phyloP scores from a whole-genome alignment of 2,329 filamentous ascomycete species.

The Alternaria dauci region DNA sequence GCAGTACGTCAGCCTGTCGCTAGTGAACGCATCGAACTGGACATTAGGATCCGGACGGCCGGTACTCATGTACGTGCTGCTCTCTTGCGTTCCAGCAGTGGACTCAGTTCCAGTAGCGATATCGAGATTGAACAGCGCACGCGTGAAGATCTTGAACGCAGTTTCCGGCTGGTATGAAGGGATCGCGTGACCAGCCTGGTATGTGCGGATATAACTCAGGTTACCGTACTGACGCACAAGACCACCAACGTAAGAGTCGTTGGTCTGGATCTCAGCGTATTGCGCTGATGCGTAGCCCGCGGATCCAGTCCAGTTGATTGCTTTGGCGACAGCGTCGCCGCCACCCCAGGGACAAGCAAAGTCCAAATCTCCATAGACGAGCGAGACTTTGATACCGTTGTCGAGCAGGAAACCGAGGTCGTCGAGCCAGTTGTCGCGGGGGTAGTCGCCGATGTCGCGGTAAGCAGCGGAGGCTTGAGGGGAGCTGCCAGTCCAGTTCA shows the following conservation, averaged over 20 bases:
- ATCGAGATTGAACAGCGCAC: conserved; percentile 55
- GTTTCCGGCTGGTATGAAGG: conserved; percentile 57
- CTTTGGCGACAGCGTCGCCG: conserved; percentile 50
- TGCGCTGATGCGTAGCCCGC: conserved; percentile 36
- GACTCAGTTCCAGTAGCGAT: conserved; percentile 55
- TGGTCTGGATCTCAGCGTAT: conserved; percentile 48
- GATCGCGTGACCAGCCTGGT: conserved; percentile 53
- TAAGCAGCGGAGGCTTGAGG: conserved; percentile 31
- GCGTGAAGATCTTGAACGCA: conserved; percentile 60
- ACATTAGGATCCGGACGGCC: conserved; percentile 25
- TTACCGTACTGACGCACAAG: conserved; percentile 54
- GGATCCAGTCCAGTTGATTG: conserved; percentile 49
- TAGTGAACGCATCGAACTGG: conserved; percentile 17
- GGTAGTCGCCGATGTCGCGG: conserved; percentile 52
- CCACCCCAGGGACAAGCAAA: conserved; percentile 47
- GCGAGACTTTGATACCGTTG: conserved; percentile 34
- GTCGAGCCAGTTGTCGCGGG: conserved; percentile 54
- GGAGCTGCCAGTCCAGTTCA: conserved; percentile 26
- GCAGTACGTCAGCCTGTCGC: conserved; percentile 21
- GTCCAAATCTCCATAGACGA: conserved; percentile 42
- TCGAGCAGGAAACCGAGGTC: conserved; percentile 62
- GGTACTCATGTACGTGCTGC: conserved; percentile 20
- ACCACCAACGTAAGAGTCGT: conserved; percentile 51
- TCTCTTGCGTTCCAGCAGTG: conserved; percentile 9
- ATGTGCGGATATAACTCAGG: conserved; percentile 51